Conservation (phyloP, 495 filamentous ascomycete species). For the Xylaria palmicola region DNA sequence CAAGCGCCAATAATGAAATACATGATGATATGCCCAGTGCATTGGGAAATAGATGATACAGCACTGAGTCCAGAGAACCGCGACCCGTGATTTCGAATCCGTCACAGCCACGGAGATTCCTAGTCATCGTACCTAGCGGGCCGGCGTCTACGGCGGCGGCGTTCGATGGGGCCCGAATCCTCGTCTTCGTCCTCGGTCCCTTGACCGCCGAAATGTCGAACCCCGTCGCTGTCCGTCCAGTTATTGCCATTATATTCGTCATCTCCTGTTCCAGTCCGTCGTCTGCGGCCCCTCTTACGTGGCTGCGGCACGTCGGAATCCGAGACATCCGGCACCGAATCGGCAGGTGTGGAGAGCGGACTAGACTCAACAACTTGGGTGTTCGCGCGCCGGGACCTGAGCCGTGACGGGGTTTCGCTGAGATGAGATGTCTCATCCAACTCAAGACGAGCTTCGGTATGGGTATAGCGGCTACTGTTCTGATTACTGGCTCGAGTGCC, state of each 20-base stretch:
- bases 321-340: conserved; percentile 22
- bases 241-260: conserved; percentile 28
- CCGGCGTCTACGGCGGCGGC: conserved; percentile 21
- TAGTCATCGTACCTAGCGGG: conserved; percentile 30
- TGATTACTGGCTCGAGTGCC: conserved; percentile 13
- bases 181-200: conserved; percentile 21
- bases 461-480: conserved; percentile 19
- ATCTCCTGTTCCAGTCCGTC: conserved; percentile 19
- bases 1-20: neutral
- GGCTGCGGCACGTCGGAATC: conserved; percentile 23
- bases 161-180: conserved; percentile 19
- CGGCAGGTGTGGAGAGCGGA: conserved; percentile 24
- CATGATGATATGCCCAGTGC: neutral
- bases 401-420: conserved; percentile 21
- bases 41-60: neutral
- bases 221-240: conserved; percentile 28
- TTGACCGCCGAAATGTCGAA: conserved; percentile 18
- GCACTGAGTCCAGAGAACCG: neutral
- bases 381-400: conserved; percentile 16
- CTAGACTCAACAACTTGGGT: conserved; percentile 24
- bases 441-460: conserved; percentile 30
- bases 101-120: neutral
- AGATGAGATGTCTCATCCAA: conserved; percentile 19
- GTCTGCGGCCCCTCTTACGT: conserved; percentile 14
- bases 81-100: neutral